Base-by-base conservation (phyloP, 2,329 filamentous ascomycete species). In the Verticillium klebahnii region DNA sequence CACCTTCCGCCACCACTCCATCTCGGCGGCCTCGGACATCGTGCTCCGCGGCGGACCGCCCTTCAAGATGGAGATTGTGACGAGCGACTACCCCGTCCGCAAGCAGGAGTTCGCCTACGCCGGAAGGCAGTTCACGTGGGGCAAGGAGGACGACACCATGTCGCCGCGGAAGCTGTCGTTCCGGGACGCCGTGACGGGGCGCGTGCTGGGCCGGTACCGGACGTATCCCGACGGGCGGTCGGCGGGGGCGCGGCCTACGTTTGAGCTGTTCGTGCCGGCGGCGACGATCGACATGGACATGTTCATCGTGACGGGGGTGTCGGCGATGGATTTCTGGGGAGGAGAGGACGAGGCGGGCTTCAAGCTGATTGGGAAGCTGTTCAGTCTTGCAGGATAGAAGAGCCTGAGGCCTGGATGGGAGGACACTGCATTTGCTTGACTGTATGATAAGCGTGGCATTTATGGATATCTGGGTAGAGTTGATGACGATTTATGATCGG, bases 211-310 rank as follows among this genome's bases (percentile, higher is more conserved):
- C 6, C 60, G 57, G 5, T 63, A 55, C 55, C 40, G 32, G 29
- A 60, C 23, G 32, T 34, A 52, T 25, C 59, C 63, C 2, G 59
- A 61, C 17, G 63, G 63, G 8, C 45, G 55, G 36, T 45, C 57
- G 9, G 58, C 58, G 2, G 58, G 55, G 7, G 17, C 61, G 17
- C 17, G n/a, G 5, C 60, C 63, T n/a, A 59, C 55, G 2, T 65
- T 65, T 57, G 61, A 61, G 57, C 54, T 61, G 25, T 63, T 50
- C 31, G 55, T 65, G 11, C 63, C 59, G 31, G 57, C 61, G 12
- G 57, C 55, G 55, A 65, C 55, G 6, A 50, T 65, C n/a, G 63
- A 63, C 2, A 61, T 63, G 57, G 63, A 63, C 19, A 59, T 63
- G 61, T 25, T 65, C 1, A 40, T 65, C 14, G 61, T 60, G 11